phyloP scores from a whole-genome alignment of 306 rosid genomes.

The Macrotyloma uniflorum region DNA sequence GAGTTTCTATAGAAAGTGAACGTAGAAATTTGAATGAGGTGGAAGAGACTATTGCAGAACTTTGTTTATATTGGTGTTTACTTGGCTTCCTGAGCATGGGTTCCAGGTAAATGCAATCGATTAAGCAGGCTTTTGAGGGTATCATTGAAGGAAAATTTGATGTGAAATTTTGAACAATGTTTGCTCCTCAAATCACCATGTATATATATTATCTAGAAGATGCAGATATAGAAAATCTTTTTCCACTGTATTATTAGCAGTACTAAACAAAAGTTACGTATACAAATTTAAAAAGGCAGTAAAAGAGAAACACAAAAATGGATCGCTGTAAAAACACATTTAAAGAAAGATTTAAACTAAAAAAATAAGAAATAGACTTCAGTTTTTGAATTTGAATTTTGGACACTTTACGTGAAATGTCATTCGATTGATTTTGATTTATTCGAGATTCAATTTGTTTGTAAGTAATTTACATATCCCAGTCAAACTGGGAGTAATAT shows the following conservation, averaged over 20 bases:
- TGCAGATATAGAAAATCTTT: not conserved
- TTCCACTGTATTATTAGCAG: not conserved
- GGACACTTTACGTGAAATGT: not conserved
- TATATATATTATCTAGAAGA: not conserved
- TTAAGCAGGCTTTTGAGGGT: constrained; percentile 5
- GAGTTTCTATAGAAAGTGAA: constrained; percentile 9
- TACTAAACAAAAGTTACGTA: not conserved
- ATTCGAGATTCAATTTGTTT: not conserved
- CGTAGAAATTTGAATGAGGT: not conserved
- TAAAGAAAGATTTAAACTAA: not conserved
- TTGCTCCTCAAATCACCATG: not conserved
- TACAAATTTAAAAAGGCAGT: no score
- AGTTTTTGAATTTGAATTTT: not conserved
- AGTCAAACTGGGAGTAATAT: not conserved
- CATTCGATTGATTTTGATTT: not conserved
- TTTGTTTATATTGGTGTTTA: constrained; percentile 14
- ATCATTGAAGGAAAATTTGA: not conserved
- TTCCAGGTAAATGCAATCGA: not conserved
- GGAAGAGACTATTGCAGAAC: no score
- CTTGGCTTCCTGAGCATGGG: not conserved
- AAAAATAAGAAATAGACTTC: not conserved
- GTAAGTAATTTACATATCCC: not conserved
- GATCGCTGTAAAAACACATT: no score
- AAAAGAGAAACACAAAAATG: not conserved
- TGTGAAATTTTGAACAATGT: constrained; percentile 23